These are phyloP conservation scores for Lasiosphaeria hispida DNA, from an alignment of 495 filamentous ascomycete species.

Conservation along the genomic window DNA sequence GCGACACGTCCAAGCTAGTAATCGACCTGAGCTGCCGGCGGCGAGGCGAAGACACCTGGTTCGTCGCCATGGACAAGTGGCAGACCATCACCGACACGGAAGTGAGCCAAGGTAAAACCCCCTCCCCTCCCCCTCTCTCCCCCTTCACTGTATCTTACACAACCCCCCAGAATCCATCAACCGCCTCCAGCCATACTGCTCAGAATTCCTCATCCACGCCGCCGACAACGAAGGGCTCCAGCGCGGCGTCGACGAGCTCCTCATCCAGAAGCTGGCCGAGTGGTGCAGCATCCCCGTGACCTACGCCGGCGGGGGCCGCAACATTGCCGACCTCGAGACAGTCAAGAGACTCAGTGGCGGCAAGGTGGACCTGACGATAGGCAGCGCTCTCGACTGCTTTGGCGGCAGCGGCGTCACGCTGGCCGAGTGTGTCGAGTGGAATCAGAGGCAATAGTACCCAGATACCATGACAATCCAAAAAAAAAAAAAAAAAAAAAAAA, in stretches of 20 bases:
- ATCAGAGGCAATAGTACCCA: slow-evolving; percentile 43
- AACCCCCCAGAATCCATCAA: slow-evolving; percentile 65
- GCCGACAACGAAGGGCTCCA: slow-evolving; percentile 97
- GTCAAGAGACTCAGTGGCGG: slow-evolving; percentile 76
- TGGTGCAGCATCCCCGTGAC: slow-evolving; percentile 93
- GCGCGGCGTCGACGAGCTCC: slow-evolving; percentile 78
- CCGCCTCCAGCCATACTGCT: slow-evolving; percentile 81
- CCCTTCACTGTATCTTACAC: not conserved
- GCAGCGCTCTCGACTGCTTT: slow-evolving; percentile 94
- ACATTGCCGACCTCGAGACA: slow-evolving; percentile 70
- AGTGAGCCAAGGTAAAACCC: slow-evolving; percentile 68
- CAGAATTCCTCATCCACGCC: slow-evolving; percentile 96
- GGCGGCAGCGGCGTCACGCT: slow-evolving; percentile 83
- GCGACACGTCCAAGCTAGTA: slow-evolving; percentile 77
- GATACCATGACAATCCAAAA: not conserved
- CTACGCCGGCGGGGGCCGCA: slow-evolving; percentile 90
- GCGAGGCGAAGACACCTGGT: slow-evolving; percentile 69
- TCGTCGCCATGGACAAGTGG: slow-evolving; percentile 98
- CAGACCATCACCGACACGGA: slow-evolving; percentile 96
- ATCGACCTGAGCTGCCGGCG: slow-evolving; percentile 90
- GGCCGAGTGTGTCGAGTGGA: slow-evolving; percentile 87
- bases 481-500: slow-evolving; percentile 12
- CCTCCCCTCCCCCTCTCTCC: not conserved
- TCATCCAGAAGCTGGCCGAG: slow-evolving; percentile 71
- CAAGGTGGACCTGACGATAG: slow-evolving; percentile 90